Evolutionary conservation across 225 moss, liverwort and hornwort genomes (phyloP).

Genomic region (Rhytidiadelphus loreus): DNA sequence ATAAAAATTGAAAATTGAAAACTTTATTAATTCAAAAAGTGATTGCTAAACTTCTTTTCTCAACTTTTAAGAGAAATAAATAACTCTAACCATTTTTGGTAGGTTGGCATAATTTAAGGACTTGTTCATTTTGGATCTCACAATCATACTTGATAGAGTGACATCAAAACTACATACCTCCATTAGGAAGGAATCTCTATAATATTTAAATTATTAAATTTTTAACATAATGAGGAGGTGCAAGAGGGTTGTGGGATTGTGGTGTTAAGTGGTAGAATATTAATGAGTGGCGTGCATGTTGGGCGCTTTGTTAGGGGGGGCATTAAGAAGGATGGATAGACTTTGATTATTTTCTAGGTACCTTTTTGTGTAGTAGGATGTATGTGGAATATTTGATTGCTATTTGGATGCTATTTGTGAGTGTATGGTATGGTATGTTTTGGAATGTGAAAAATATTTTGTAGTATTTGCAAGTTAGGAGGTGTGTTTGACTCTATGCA

Average conservation of each 20-base stretch:
- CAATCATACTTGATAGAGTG: background rate
- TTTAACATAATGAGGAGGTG: rapidly evolving
- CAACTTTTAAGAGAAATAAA: background rate
- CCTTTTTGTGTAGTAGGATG: background rate
- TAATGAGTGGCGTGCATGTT: background rate
- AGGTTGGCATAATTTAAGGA: background rate
- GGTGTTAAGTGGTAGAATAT: background rate
- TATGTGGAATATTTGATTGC: background rate
- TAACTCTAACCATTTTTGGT: background rate
- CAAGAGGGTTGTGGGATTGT: rapidly evolving
- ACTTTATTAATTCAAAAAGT: background rate
- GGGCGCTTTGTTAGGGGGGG: too few relatives aligned
- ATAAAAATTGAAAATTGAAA: background rate
- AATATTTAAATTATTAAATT: background rate
- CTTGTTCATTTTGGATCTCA: background rate
- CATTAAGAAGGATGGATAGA: background rate
- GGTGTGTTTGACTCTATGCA: background rate
- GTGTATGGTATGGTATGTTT: background rate
- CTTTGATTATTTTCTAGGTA: background rate
- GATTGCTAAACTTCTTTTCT: background rate
- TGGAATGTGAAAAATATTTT: background rate
- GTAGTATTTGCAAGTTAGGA: background rate
- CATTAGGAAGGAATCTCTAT: background rate
- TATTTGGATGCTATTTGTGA: background rate
- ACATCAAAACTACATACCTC: rapidly evolving